Base-by-base conservation (phyloP, 371 early-diverging fungal species). In the Mucor irregularis region DNA sequence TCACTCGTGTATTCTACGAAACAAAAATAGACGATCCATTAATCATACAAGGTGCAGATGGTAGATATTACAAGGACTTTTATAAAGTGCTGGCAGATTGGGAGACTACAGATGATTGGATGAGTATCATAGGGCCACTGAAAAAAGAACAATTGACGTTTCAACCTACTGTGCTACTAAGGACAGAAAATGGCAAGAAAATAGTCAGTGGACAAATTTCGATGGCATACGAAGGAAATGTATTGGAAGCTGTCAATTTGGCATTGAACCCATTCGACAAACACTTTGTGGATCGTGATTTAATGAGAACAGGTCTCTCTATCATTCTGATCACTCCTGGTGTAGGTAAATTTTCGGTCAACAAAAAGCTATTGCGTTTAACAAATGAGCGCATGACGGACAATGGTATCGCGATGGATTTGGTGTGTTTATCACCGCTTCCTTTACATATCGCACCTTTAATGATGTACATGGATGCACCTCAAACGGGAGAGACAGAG, bases 301-400 rank as follows among this genome's bases (percentile, higher is more conserved):
- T 97, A 42, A 76, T 90, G 58, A 79, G 96, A 34, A 97, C 96
- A 2, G 97, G 96, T 17, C 81, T 95, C 3, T 90, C 93, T 14
- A 90, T 96, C n/a, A 86, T 96, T 7, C 71, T 97, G 33, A 81
- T 98, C 24, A 96, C 96, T 0, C 91, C 96, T 0, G 90, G 92
- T 4, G 83, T 90, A 2, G 98, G 98, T 10, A 79, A 89, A 42
- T 95, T 95, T 63, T 84, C 88, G 39, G 95, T 92, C 14, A 86
- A 88, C 53, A 93, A 93, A 63, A 78, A 82, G 45, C 69, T 97
- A 7, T 70, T 93, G 21, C 80, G 97, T 16, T 61, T 97, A 59
- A 97, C 97, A 0, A 93, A 95, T 5, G 96, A 97, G 65, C 83
- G 99, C 16, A 94, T 96, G 94, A 86, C 93, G 17, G 94, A 94